phyloP scores from a whole-genome alignment of 139 green algal species.

The Chlorella sp. region DNA sequence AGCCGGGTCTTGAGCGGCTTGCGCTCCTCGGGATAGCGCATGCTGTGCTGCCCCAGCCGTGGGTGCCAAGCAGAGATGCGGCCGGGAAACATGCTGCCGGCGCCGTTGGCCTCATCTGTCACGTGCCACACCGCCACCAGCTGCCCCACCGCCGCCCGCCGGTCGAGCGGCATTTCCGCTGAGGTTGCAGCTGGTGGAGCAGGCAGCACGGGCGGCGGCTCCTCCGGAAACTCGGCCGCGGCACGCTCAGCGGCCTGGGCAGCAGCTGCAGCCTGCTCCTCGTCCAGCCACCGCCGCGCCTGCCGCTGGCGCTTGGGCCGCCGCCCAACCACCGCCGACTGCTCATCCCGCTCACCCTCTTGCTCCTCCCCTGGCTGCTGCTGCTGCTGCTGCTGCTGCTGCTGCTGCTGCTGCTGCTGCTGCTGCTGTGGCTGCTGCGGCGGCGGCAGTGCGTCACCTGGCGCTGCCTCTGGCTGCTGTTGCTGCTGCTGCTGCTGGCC shows the following conservation, averaged over 20 bases:
- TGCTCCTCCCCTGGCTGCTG: background rate
- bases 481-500: background rate
- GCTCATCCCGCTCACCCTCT: background rate
- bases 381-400: background rate
- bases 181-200: background rate
- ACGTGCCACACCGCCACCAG: slow-evolving; percentile 3
- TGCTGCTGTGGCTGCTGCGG: no score
- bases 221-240: no score
- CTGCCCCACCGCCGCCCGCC: background rate
- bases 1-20: background rate
- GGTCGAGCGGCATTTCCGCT: background rate
- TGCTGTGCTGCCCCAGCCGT: background rate
- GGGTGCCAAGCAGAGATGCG: background rate
- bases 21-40: background rate
- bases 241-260: background rate
- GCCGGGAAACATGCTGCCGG: background rate
- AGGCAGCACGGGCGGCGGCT: background rate
- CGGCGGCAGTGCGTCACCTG: no score
- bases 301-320: background rate
- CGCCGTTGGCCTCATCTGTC: background rate
- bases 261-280: background rate
- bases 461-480: background rate
- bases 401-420: background rate
- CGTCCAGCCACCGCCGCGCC: background rate
- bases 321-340: background rate